Percentiles rank a stretch among this genome's conserved stretches.
Evolutionary conservation across 139 green algal species (phyloP).

Genomic region (Chlamydomonas sp.): DNA sequence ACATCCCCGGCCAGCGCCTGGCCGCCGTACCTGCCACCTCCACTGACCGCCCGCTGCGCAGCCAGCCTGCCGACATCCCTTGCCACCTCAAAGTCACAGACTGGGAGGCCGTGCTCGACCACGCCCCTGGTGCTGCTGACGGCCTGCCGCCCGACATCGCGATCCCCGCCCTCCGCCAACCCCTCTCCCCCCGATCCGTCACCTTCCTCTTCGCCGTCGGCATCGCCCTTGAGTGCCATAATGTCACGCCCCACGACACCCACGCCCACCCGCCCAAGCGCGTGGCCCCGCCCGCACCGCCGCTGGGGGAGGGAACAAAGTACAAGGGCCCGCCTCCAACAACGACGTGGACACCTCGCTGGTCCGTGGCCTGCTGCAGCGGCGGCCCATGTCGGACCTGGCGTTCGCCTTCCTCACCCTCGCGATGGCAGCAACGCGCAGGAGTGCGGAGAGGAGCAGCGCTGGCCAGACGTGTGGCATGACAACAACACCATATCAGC

Average conservation of each 20-base stretch:
- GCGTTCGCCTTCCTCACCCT: not conserved
- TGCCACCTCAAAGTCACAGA: not conserved
- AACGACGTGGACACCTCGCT: not conserved
- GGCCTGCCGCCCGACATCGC: not conserved
- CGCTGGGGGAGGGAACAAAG: not conserved
- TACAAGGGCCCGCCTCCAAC: not conserved
- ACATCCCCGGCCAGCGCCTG: not conserved
- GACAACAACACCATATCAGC: not conserved
- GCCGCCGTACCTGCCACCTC: not conserved
- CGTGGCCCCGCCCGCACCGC: not conserved
- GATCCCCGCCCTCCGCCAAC: not conserved
- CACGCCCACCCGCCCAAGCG: not conserved
- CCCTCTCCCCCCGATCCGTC: not conserved
- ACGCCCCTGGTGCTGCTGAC: not conserved
- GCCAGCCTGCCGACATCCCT: not conserved
- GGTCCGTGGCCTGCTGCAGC: not conserved
- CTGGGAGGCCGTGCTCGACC: not conserved
- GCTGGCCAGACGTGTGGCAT: not conserved
- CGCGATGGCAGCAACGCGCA: not conserved
- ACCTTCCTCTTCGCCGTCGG: not conserved
- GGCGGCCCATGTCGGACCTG: not conserved
- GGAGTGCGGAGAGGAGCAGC: not conserved
- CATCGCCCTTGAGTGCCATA: not conserved
- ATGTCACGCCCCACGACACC: not conserved
- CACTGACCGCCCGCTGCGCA: not conserved